Base-by-base conservation (phyloP, 805 yeast genomes). In the Priceomyces carsonii region DNA sequence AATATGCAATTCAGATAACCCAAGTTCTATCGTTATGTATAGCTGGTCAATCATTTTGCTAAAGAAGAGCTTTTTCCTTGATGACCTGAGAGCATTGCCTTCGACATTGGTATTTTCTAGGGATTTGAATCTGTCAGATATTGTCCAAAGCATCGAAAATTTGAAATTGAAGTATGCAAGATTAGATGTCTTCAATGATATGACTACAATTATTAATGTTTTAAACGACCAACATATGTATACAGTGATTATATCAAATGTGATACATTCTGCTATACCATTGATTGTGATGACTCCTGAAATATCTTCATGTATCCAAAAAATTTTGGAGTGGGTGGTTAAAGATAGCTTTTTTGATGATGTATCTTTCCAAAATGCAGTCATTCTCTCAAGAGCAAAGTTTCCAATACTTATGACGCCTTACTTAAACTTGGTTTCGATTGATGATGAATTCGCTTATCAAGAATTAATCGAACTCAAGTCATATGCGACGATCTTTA, bases 381-480 rank as follows among this genome's bases (percentile, higher is more conserved):
- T 81, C 19, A 63, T 75, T 10, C 53, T 87, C 18, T 61, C 86
- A 1, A 71, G 82, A 42, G 82, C 93, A 0, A 88, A 90, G 50
- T 74, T 86, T 42, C 98, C 98, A 0, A 66, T 71, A 22, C 60
- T 79, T 2, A 55, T 86, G 12, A 55, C 71, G 2, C 81, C 91
- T 1, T 79, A 81, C 39, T 57, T 88, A 25, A 71, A 77, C 35
- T 47, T 87, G 8, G 66, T 82, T 9, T 65, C 82, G 7, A 72
- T 80, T 18, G 84, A 85, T 47, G 79, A 83, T 0, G 75, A 74
- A 24, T 75, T 82, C 49, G 93, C 95, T 0, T 66, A 74, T 39
- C 75, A 73, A 36, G 85, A 83, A 42, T 65, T 89, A 44, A 59
- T 68, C 9, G 65, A 69, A 13, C 57, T 89, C 48, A 65, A 67